These are phyloP conservation scores for Magnaporthiopsis incrustans DNA, from an alignment of 2,329 filamentous ascomycete species.

Conservation along the genomic window DNA sequence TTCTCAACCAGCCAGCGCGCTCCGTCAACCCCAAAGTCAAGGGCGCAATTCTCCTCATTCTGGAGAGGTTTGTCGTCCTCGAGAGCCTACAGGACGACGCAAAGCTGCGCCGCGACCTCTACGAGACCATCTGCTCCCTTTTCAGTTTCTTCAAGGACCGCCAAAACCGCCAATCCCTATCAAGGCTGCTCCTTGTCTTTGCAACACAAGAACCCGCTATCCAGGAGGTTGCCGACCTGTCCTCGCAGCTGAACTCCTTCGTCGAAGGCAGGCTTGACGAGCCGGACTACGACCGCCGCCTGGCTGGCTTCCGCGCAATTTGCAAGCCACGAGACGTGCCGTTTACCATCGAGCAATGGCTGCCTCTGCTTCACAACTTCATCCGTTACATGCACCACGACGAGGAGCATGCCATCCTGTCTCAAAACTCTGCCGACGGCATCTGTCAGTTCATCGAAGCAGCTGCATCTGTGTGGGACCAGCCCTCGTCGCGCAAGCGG, in stretches of 20 bases:
- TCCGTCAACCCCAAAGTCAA: slow-evolving; percentile 79
- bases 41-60: slow-evolving; percentile 66
- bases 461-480: slow-evolving; percentile 34
- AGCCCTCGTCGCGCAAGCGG: slow-evolving; percentile 29
- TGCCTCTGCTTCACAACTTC: slow-evolving; percentile 80
- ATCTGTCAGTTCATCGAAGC: slow-evolving; percentile 71
- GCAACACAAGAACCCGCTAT: slow-evolving; percentile 55
- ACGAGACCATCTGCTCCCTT: slow-evolving; percentile 66
- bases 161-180: slow-evolving; percentile 65
- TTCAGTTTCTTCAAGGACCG: slow-evolving; percentile 88
- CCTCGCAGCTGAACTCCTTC: slow-evolving; percentile 74
- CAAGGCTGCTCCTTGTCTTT: slow-evolving; percentile 64
- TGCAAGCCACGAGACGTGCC: slow-evolving; percentile 50
- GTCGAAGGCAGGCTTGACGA: slow-evolving; percentile 67
- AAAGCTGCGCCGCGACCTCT: slow-evolving; percentile 57
- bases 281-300: slow-evolving; percentile 76
- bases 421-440: slow-evolving; percentile 70
- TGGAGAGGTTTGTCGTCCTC: slow-evolving; percentile 71
- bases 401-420: slow-evolving; percentile 79
- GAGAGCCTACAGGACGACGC: slow-evolving; percentile 48
- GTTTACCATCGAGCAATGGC: slow-evolving; percentile 70
- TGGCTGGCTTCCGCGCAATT: slow-evolving; percentile 67
- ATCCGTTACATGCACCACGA: slow-evolving; percentile 78
- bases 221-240: slow-evolving; percentile 58
- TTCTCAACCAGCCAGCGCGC: slow-evolving; percentile 78